Conservation (phyloP, 1,284 basidiomycete genomes). For the Pseudozyma tsukubaensis region DNA sequence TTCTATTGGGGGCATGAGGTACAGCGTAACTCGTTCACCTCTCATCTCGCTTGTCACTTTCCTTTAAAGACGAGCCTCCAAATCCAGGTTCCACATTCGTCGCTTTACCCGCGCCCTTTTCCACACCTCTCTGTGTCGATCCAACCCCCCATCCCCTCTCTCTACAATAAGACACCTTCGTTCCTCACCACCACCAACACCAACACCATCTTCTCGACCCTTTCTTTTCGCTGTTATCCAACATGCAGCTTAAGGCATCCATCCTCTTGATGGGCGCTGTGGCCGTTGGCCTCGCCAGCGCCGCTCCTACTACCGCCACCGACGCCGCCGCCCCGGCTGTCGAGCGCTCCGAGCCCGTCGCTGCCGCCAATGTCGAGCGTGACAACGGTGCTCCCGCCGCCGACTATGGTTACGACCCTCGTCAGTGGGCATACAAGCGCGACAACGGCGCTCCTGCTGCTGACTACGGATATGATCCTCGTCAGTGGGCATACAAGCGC, state of each 20-base stretch:
- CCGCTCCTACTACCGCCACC: constrained; percentile 25
- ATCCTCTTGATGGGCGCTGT: constrained; percentile 36
- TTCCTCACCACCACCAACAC: constrained; percentile 1
- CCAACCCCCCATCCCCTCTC: constrained; percentile 4
- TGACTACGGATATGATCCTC: constrained; percentile 19
- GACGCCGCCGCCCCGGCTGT: constrained; percentile 20
- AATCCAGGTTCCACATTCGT: constrained; percentile 3
- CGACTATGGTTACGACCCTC: constrained; percentile 9
- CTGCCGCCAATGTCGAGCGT: constrained; percentile 23
- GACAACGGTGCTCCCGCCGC: constrained; percentile 21
- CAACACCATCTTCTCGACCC: background rate
- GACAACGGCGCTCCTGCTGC: constrained; percentile 9
- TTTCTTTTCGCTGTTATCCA: background rate
- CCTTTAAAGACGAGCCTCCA: constrained; percentile 14
- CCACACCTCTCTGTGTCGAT: constrained; percentile 1
- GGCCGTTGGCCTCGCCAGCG: constrained; percentile 30
- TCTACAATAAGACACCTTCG: background rate
- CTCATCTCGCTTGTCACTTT: constrained; percentile 3
- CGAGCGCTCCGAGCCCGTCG: constrained; percentile 28
- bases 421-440: constrained; percentile 18
- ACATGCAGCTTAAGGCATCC: constrained; percentile 45
- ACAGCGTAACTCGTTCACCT: constrained; percentile 2
- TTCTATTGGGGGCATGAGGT: constrained; percentile 20
- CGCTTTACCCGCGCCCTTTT: constrained; percentile 2
- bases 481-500: constrained; percentile 15